Base-by-base conservation (phyloP, 2,329 filamentous ascomycete species). In the Monosporascus cannonballus region DNA sequence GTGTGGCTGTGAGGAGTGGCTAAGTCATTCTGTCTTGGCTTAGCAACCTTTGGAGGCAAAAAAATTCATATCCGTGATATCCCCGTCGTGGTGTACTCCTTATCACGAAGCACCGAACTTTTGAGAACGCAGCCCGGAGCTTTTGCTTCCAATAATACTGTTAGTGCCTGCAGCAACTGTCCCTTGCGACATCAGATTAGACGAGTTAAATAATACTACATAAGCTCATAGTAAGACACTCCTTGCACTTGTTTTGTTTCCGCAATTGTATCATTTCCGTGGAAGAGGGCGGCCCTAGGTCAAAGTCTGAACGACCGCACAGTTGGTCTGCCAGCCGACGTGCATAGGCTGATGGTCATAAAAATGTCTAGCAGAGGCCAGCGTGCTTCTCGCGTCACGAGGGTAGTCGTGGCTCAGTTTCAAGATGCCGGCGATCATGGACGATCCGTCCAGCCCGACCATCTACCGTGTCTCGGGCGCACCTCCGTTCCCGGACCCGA, bases 341-440 rank as follows among this genome's bases (percentile, higher is more conserved):
- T 41, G 38, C 38, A 41, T 41, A 17, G 6, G 38, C 38, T 41
- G 38, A 41, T 41, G 6, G 18, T 41, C 17, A 41, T 41, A 41
- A 18, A 41, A n/a, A 41, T 41, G 38, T 41, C 17, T 41, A 41
- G 38, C 38, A 41, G 15, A n/a, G 17, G 17, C 38, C 17, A 3
- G 18, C 6, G 17, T 41, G 3, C 38, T 41, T 41, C 7, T 41
- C 17, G 17, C 3, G 38, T 8, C 38, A 8, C 17, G 17, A 11
- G 2, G 38, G 6, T 41, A 20, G 38, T 27, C n/a, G 17, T 7
- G 7, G 9, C 17, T 5, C 17, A 27, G 6, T 27, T 24, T 61
- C 66, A 72, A 70, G 60, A 90, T 91, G 87, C 86, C 87, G 63
- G 87, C 89, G 57, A 86, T 90, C 71, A 79, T 90, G 65, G 87